Evolutionary conservation across 2,329 filamentous ascomycete species (phyloP).

Genomic region (Akanthomyces lecanii): DNA sequence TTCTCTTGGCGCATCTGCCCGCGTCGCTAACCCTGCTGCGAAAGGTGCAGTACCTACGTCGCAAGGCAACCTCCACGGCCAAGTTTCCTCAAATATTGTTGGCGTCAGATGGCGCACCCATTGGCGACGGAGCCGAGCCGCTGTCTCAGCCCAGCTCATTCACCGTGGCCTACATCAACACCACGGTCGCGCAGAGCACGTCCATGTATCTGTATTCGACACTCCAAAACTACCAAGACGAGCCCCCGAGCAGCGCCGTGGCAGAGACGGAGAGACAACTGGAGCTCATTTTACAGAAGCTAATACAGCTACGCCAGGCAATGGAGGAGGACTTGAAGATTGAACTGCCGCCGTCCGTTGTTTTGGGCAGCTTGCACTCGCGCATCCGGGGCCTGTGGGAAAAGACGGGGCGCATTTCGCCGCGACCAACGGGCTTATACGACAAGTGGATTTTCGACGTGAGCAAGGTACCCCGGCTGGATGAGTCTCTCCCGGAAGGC

Average conservation of each 20-base stretch:
- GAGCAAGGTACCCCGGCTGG: slow-evolving; percentile 38
- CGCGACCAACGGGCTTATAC: slow-evolving; percentile 31
- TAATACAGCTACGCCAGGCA: background rate
- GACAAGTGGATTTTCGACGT: slow-evolving; percentile 57
- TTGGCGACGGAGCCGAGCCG: background rate
- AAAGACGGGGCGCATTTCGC: slow-evolving; percentile 25
- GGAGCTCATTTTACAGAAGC: background rate
- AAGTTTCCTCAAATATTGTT: slow-evolving; percentile 40
- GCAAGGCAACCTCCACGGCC: slow-evolving; percentile 37
- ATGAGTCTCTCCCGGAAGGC: slow-evolving; percentile 36
- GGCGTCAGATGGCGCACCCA: slow-evolving; percentile 24
- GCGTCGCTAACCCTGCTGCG: slow-evolving; percentile 57
- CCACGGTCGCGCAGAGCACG: slow-evolving; percentile 54
- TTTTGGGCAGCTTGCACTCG: slow-evolving; percentile 14
- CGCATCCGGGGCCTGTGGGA: slow-evolving; percentile 10
- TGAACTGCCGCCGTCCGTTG: background rate
- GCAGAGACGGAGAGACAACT: slow-evolving; percentile 15
- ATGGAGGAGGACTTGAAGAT: background rate
- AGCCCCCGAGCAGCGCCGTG: background rate
- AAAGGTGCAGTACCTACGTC: slow-evolving; percentile 56
- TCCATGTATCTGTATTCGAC: slow-evolving; percentile 55
- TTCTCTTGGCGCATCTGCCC: slow-evolving; percentile 50
- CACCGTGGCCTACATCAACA: slow-evolving; percentile 55
- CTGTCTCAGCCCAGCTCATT: slow-evolving; percentile 29
- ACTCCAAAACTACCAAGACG: slow-evolving; percentile 31